Evolutionary conservation across 2,329 filamentous ascomycete genomes (phyloP).

Genomic region (Knufia petricola): DNA sequence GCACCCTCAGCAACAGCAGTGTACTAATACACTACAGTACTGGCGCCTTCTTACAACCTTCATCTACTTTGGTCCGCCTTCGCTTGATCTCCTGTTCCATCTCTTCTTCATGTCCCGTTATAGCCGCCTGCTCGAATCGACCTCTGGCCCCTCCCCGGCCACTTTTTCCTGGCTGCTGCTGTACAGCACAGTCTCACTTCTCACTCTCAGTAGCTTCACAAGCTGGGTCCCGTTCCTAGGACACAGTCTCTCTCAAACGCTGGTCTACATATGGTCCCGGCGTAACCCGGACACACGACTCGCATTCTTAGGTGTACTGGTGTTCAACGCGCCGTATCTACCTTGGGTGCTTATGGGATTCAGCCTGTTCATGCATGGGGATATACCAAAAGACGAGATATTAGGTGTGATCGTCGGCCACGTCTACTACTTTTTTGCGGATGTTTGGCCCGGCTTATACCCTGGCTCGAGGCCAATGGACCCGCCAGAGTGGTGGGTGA

Average conservation of each 20-base stretch:
- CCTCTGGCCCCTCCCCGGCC: conserved; percentile 79
- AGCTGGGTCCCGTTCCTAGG: conserved; percentile 79
- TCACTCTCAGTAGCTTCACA: conserved; percentile 74
- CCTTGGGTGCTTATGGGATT: conserved; percentile 95
- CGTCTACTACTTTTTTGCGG: conserved; percentile 95
- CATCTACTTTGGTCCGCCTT: conserved; percentile 92
- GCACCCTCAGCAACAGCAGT: not conserved
- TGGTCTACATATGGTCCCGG: conserved; percentile 97
- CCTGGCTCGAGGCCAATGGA: conserved; percentile 76
- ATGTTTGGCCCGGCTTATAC: conserved; percentile 89
- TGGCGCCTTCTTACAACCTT: conserved; percentile 96
- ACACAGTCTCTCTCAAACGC: conserved; percentile 80
- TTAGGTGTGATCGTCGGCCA: conserved; percentile 92
- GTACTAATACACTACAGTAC: conserved; percentile 53
- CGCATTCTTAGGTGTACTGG: conserved; percentile 77
- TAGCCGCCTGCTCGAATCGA: conserved; percentile 87
- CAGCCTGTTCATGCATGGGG: conserved; percentile 81
- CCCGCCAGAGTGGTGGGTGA: conserved; percentile 80
- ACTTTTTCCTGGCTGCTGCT: conserved; percentile 91
- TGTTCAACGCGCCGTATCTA: conserved; percentile 88
- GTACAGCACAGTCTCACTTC: conserved; percentile 70
- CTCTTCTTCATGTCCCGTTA: conserved; percentile 98
- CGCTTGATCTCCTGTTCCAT: conserved; percentile 89
- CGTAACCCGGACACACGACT: conserved; percentile 86
- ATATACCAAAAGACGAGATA: conserved; percentile 88